Evolutionary conservation across 257 asterid species (phyloP), one percentile per base, ranked within the genome.

Genomic region (Oldenlandia corymbosa): DNA sequence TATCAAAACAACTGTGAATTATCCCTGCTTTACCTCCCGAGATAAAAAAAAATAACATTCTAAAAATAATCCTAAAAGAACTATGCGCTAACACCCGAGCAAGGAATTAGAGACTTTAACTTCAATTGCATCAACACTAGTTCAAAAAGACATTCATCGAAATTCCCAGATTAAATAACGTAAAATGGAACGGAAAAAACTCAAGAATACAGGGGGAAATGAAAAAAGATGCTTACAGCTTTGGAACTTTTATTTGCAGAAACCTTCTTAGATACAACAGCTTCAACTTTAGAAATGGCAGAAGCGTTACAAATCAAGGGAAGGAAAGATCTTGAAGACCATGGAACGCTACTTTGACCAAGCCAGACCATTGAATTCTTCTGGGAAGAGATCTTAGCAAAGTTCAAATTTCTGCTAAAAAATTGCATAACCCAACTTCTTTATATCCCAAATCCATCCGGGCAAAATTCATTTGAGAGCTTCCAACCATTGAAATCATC

Each of bases 401-500:
- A 75, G 65, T 66, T 75, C 78, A 78, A 69, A 68, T 74, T 88
- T 65, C 66, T 87, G 79, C 78, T 67, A 60, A 77, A n/a, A n/a
- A 73, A 66, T 36, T 79, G 67, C 83, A 84, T 21, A 80, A 41
- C 58, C 86, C 86, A 75, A 65, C 60, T 31, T 71, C 76, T 68
- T 54, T 75, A 9, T n/a, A 60, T 42, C 69, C 65, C 69, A 75
- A 66, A 71, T 75, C 73, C 10, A 27, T 41, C 70, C 85, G 76
- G 11, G 75, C 79, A 57, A 74, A 66, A 78, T 73, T 78, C 69
- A 86, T 73, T 77, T 81, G 85, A 58, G 94, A 86, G 80, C 85
- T 86, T 68, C 90, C 84, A 24, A 83, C 75, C 47, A 80, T 75
- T 41, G 88, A 88, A 64, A 82, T 49, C 79, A 81, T 94, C 98